Conservation (phyloP, 306 rosid genomes). For the Alnus glutinosa region DNA sequence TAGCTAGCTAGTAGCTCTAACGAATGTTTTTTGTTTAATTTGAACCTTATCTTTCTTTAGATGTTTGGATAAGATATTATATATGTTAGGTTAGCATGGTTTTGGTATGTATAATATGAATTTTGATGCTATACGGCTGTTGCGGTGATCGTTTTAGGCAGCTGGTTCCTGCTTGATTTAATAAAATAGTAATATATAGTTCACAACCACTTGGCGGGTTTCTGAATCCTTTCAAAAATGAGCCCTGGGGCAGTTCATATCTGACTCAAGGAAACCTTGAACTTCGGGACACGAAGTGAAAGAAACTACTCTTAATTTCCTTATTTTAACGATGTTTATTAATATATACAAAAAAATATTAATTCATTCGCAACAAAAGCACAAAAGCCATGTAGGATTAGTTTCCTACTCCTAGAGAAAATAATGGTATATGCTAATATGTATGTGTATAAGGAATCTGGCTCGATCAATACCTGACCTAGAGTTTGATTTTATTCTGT, state of each 20-base stretch:
- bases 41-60: neutral
- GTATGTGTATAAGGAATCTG: neutral
- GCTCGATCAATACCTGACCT: neutral
- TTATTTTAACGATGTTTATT: neutral
- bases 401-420: too few species aligned
- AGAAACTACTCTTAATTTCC: neutral
- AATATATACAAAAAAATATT: too few species aligned
- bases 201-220: neutral
- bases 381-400: too few species aligned
- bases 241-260: neutral
- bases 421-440: too few species aligned
- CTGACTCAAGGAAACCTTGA: neutral
- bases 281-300: neutral
- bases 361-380: too few species aligned
- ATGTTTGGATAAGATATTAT: neutral
- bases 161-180: neutral
- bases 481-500: neutral
- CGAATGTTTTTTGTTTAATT: neutral
- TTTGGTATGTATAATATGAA: neutral
- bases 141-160: neutral
- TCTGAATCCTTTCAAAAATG: neutral
- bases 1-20: too few species aligned
- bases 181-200: neutral
- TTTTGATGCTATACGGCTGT: neutral
- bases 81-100: neutral